Base-by-base conservation (phyloP, 2,329 filamentous ascomycete species). In the Alternaria novae-zelandiae region DNA sequence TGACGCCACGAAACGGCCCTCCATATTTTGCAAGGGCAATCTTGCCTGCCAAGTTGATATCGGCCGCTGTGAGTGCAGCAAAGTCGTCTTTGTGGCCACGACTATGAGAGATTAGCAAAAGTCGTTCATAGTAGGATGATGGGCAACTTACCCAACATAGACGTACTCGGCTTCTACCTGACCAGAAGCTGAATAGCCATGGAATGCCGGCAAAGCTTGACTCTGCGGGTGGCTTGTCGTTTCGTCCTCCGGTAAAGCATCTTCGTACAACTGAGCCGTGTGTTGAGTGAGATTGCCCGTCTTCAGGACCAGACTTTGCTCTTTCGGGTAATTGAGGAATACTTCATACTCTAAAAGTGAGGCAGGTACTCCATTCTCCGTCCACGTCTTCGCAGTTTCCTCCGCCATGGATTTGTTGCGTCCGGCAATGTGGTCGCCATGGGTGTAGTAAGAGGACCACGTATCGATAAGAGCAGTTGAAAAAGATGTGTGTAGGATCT, bases 11-110 rank as follows among this genome's bases (percentile, higher is more conserved):
- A 69, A 83, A 83, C 0, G 81, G 79, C 1, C 81, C 81, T 4
- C 81, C 81, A 57, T 83, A 84, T 58, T 79, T 80, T 10, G 82
- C 78, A 13, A 85, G 67, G 5, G 82, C 83, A 63, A 84, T 84
- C 61, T 84, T 85, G 44, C 83, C 83, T 63, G 83, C 75, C 2
- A 84, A 74, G n/a, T 79, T 65, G 12, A 84, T 78, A 13, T 81
- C 80, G 3, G 82, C 70, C 23, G 74, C 77, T 17, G 74, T 50
- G 3, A 83, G 72, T 13, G 80, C 76, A 17, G 83, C 74, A 51
- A 84, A 84, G 61, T 85, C 83, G 11, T 80, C 80, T 57, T 81
- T 73, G 53, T 80, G 76, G 5, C 78, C 79, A 61, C 76, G 68
- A 23, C 82, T 7, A 76, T 78, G 12, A 17, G 5, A 15, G 0